These are phyloP conservation scores for Sedum album DNA, from an alignment of 164 flowering plant species.

Conservation along the genomic window DNA sequence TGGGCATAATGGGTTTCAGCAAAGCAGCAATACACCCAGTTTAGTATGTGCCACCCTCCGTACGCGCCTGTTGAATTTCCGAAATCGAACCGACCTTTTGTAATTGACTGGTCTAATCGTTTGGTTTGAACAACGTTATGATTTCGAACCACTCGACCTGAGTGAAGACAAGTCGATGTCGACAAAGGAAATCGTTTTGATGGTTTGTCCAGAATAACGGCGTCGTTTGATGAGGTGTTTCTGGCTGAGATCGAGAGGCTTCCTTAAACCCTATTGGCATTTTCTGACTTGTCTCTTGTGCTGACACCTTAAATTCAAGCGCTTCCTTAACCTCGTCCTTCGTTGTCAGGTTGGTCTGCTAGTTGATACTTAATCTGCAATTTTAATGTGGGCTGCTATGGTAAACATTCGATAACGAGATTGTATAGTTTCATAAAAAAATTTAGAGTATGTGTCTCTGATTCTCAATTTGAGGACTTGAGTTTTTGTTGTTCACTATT, in stretches of 20 bases:
- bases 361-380: too few species aligned
- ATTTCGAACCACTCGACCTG: not conserved
- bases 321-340: not conserved
- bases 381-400: too few species aligned
- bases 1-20: not conserved
- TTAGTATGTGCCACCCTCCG: not conserved
- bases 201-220: not conserved
- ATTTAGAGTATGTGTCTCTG: too few species aligned
- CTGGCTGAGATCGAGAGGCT: not conserved
- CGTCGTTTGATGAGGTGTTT: not conserved
- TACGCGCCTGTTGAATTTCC: not conserved
- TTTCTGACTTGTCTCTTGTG: not conserved
- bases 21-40: not conserved
- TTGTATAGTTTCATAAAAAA: too few species aligned
- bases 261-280: not conserved
- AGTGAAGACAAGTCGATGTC: too few species aligned
- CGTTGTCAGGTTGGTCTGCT: not conserved
- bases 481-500: too few species aligned
- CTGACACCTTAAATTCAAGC: not conserved
- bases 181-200: too few species aligned
- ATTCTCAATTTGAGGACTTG: too few species aligned
- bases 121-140: not conserved
- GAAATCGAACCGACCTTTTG: not conserved
- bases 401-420: too few species aligned
- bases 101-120: not conserved